Evolutionary conservation across 1,139 yeast species (phyloP), one percentile per base, ranked within the genome.

Genomic region (Candida sojae): DNA sequence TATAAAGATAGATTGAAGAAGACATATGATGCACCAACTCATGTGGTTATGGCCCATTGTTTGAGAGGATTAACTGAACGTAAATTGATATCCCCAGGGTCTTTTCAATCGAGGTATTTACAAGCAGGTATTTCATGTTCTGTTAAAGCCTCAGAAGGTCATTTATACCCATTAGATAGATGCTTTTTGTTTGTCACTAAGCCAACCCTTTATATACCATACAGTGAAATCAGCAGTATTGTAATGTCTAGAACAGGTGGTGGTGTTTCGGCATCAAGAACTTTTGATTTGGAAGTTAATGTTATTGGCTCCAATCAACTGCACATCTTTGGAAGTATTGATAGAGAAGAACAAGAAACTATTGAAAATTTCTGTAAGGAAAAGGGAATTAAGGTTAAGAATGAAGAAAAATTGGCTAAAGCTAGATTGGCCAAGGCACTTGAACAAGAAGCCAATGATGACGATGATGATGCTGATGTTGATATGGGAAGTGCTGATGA

Each of bases 61-160:
- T 83, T 95, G 67, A 85, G 88, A 62, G 99, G 99, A 3, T 78
- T 93, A 53, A 86, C 97, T 8, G 96, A 89, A 56, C 84, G 92
- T 58, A 85, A 92, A 60, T 82, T 93, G 53, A 83, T 88, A 37
- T 84, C 86, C 40, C 97, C 98, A 0, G 96, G 97, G n/a, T 76
- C 87, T 3, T 92, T 83, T 73, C 80, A 80, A 56, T 86, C 96
- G 6, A 79, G 82, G 48, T 82, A 78, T 60, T 79, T 79, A 41
- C 93, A 88, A 60, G 88, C 96, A 9, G 97, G 96, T 9, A 85
- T 93, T 43, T 79, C 91, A 21, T 92, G 99, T 71, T 89, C 97
- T 12, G 81, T 90, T 58, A 93, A 92, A 68, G 99, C 98, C 0
- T 88, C 90, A 46, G 99, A 93, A 71, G 99, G 99, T 36, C 88